Conservation (phyloP, 2,329 filamentous ascomycete genomes). For the Cladosporium velox region DNA sequence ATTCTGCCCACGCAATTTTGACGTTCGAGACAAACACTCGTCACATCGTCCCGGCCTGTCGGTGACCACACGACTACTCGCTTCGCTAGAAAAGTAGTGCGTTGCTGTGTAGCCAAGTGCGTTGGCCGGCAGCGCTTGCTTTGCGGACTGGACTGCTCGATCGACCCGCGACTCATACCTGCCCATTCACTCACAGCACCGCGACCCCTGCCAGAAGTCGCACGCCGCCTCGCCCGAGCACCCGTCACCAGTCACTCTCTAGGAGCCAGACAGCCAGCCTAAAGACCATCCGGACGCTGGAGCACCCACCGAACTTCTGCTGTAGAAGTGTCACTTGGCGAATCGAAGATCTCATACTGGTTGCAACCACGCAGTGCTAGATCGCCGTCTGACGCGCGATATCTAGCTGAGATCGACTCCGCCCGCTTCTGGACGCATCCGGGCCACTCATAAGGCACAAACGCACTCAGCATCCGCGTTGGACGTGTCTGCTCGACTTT, state of each 20-base stretch:
- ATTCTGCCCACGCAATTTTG: constrained; percentile 22
- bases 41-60: constrained; percentile 10
- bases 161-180: neutral
- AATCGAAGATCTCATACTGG: neutral
- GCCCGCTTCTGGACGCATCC: constrained; percentile 8
- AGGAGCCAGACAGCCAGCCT: neutral
- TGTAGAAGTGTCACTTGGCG: neutral
- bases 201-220: constrained; percentile 10
- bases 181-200: constrained; percentile 12
- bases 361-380: neutral
- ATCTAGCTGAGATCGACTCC: neutral
- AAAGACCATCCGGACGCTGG: neutral
- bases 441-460: neutral
- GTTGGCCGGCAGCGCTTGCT: constrained; percentile 1
- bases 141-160: neutral
- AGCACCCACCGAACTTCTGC: neutral
- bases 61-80: constrained; percentile 17
- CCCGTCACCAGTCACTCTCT: neutral
- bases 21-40: constrained; percentile 9
- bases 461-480: neutral
- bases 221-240: no score
- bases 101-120: constrained; percentile 15
- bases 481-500: neutral
- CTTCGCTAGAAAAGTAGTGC: constrained; percentile 22
- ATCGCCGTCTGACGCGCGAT: constrained; percentile 2